These are phyloP conservation scores for Zea mays DNA, from an alignment of 176 grass and related monocot genomes.

Conservation along the genomic window Zm-B73-REFERENCE-NAM-5.0 NC_050100.1:150708501-150709000, in stretches of 20 bases:
- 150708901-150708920: not conserved
- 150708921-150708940: too few species aligned
- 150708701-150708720: not conserved
- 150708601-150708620: not conserved
- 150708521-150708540: not conserved
- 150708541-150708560: not conserved
- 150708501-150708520: not conserved
- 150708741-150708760: too few species aligned
- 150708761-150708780: not conserved
- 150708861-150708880: not conserved
- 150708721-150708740: not conserved
- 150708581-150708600: not conserved
- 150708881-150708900: not conserved
- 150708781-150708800: not conserved
- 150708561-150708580: not conserved
- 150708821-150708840: not conserved
- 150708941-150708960: too few species aligned
- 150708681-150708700: not conserved
- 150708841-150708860: not conserved
- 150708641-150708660: not conserved
- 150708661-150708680: not conserved
- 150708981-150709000: too few species aligned
- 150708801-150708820: not conserved
- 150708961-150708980: too few species aligned
- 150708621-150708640: not conserved